Evolutionary conservation across 202 grass and related monocot species (phyloP).

Genomic region (Cymbopogon flexuosus): DNA sequence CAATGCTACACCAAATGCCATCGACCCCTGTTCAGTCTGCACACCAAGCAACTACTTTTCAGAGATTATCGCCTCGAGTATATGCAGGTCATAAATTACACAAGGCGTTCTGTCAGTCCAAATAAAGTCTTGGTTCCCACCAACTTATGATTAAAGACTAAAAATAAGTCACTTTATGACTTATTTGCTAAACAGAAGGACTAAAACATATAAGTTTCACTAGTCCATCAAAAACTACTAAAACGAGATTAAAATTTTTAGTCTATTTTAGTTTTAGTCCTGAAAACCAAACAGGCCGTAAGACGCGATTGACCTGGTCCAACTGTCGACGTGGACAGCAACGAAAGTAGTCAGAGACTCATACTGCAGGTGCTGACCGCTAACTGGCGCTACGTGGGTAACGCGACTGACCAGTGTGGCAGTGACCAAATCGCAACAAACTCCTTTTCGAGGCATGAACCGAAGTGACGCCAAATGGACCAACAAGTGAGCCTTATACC

Average conservation of each 20-base stretch:
- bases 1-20: neutral
- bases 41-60: neutral
- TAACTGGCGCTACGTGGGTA: neutral
- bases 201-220: too few species aligned
- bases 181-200: too few species aligned
- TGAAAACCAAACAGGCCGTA: neutral
- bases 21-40: neutral
- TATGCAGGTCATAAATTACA: neutral
- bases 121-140: too few species aligned
- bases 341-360: neutral
- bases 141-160: too few species aligned
- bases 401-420: neutral
- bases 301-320: neutral
- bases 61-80: too few species aligned
- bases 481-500: too few species aligned
- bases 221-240: too few species aligned
- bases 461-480: too few species aligned
- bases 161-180: too few species aligned
- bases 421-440: neutral
- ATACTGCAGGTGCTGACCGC: neutral
- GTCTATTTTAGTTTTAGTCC: too few species aligned
- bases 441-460: too few species aligned
- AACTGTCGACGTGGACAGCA: neutral
- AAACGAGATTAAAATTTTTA: too few species aligned
- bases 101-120: neutral